These are phyloP conservation scores for Pythium aquatile DNA, from an alignment of 352 stramenopile genomes.

Conservation along the genomic window DNA sequence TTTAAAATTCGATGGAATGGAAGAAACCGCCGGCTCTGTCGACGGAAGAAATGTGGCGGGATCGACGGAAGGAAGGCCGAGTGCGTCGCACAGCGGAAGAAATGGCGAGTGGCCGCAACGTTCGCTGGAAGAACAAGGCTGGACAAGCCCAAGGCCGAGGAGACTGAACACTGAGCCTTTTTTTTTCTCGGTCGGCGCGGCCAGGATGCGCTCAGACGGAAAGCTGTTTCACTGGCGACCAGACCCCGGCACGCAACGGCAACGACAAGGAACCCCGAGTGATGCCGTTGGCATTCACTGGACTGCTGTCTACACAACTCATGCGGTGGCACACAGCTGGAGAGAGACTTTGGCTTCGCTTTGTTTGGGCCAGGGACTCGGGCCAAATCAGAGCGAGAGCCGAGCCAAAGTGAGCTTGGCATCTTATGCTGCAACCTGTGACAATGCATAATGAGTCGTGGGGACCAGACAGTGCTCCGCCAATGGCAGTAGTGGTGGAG, in stretches of 20 bases:
- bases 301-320: background rate
- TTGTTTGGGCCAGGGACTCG: background rate
- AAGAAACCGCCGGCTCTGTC: background rate
- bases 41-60: no score
- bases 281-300: background rate
- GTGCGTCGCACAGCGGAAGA: background rate
- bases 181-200: no score
- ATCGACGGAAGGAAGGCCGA: background rate
- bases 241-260: background rate
- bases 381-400: no score
- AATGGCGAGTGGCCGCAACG: background rate
- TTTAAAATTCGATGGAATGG: conserved; percentile 1
- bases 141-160: background rate
- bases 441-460: background rate
- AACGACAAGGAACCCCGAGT: background rate
- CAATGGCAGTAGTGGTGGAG: background rate
- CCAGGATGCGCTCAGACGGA: background rate
- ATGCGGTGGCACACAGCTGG: no score
- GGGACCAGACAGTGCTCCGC: no score
- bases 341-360: no score
- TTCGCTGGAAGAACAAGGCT: background rate
- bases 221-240: background rate
- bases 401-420: no score
- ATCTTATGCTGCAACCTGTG: no score
- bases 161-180: no score